Conservation (phyloP, 257 asterid genomes). For the Solanum ossicruentum region DNA sequence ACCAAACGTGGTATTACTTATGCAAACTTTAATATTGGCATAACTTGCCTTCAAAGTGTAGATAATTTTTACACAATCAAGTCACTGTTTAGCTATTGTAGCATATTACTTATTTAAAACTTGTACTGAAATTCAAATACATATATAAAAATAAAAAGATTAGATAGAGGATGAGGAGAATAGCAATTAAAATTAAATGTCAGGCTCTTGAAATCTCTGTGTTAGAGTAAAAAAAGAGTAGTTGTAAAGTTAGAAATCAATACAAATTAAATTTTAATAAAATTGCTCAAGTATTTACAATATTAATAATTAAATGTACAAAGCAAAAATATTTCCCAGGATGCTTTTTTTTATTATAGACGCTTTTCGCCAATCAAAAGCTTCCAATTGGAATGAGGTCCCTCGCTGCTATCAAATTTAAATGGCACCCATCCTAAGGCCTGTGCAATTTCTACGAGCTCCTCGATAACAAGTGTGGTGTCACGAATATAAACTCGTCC, state of each 20-base stretch:
- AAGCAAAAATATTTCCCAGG: background rate
- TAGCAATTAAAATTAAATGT: background rate
- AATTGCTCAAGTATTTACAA: background rate
- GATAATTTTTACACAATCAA: background rate
- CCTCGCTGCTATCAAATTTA: constrained; percentile 40
- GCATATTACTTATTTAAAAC: background rate
- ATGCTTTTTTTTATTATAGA: background rate
- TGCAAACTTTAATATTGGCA: background rate
- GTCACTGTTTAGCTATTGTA: background rate
- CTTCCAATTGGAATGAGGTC: constrained; percentile 50
- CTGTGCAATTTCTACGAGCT: constrained; percentile 29
- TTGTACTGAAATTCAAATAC: background rate
- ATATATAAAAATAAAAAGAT: background rate
- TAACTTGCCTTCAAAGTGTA: background rate
- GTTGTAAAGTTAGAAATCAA: background rate
- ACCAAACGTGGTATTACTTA: background rate
- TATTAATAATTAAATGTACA: background rate
- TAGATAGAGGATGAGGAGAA: background rate
- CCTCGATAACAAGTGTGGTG: constrained; percentile 18
- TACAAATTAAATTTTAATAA: background rate
- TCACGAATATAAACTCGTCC: constrained; percentile 59
- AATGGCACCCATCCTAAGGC: constrained; percentile 53
- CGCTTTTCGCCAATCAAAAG: constrained; percentile 46
- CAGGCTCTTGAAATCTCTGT: background rate
- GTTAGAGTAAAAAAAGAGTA: background rate